Conservation (phyloP, 75 land plant species). For the Pinus taeda region DNA sequence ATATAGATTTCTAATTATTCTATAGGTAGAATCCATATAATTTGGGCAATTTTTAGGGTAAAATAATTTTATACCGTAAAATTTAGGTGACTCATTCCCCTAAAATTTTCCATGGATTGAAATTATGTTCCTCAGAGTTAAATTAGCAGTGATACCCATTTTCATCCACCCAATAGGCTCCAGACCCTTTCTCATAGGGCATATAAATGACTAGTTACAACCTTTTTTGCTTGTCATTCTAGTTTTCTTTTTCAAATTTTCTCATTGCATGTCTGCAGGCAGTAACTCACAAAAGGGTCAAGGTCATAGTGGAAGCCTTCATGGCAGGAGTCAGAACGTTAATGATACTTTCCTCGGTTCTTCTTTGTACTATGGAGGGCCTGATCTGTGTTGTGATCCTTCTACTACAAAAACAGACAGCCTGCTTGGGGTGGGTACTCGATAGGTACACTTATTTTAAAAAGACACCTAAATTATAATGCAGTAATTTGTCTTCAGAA, state of each 20-base stretch:
- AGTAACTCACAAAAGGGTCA: not conserved
- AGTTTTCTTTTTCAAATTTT: not conserved
- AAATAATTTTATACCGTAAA: too few species aligned
- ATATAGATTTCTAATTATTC: too few species aligned
- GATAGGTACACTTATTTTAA: not conserved
- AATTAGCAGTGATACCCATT: not conserved
- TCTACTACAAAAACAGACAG: conserved; percentile 1
- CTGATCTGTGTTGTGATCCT: not conserved
- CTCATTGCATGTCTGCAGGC: not conserved
- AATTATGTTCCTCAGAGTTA: not conserved
- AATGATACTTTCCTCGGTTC: conserved; percentile 5
- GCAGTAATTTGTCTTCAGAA: not conserved
- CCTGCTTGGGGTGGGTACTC: not conserved
- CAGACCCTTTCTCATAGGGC: not conserved
- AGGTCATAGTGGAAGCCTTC: not conserved
- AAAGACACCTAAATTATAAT: not conserved
- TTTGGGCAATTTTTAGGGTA: too few species aligned
- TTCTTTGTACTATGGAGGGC: conserved; percentile 11
- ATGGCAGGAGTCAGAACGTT: not conserved
- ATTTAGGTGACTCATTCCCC: too few species aligned
- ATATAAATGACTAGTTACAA: too few species aligned
- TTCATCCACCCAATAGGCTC: not conserved
- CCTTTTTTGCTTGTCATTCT: too few species aligned
- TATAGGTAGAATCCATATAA: too few species aligned
- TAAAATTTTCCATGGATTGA: not conserved